Evolutionary conservation across 768 basidiomycete genomes (phyloP), one percentile per base, ranked within the genome.

Genomic region (Hydnomerulius pinastri): DNA sequence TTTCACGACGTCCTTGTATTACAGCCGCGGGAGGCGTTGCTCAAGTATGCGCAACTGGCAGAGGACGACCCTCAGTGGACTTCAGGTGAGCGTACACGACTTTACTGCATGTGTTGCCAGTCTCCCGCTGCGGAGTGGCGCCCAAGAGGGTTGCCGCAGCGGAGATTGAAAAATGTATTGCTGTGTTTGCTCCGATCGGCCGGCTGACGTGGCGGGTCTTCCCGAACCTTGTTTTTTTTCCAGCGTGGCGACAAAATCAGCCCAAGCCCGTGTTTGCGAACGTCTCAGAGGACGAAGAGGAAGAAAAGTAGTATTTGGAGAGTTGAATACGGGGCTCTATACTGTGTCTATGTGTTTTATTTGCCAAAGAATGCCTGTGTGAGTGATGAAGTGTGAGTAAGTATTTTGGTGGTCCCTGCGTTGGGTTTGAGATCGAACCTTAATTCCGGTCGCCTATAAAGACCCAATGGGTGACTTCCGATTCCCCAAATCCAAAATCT

Each of bases 11-110:
- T 35, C 51, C 35, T 62, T 61, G 60, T 57, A 54, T 55, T 60
- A 40, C 63, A 98, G 96, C 97, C 97, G 36, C 87, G 97, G 54
- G 95, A 97, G 72, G 97, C 97, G 4, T 74, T 99, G 48, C 88
- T 98, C 77, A 92, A 86, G 71, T 98, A 94, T 60, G 97, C 97
- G 28, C 72, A 86, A 15, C 66, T 71, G 50, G 85, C 86, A 54
- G 87, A 90, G 37, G 73, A 79, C 53, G 87, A 96, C 66, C 92
- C 89, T 45, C 80, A 83, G 61, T 93, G 88, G 87, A 91, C 92
- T 39, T 71, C 69, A 74, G 93, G 92, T 93, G 66, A 74, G 88
- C 76, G 44, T 33, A 50, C 54, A 43, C 53, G 46, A 47, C 60
- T 51, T 59, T 29, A 44, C 29, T 40, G 51, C 37, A 38, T 54